Evolutionary conservation across 1,284 basidiomycete species (phyloP).

Genomic region (Leccinum ponderosum): DNA sequence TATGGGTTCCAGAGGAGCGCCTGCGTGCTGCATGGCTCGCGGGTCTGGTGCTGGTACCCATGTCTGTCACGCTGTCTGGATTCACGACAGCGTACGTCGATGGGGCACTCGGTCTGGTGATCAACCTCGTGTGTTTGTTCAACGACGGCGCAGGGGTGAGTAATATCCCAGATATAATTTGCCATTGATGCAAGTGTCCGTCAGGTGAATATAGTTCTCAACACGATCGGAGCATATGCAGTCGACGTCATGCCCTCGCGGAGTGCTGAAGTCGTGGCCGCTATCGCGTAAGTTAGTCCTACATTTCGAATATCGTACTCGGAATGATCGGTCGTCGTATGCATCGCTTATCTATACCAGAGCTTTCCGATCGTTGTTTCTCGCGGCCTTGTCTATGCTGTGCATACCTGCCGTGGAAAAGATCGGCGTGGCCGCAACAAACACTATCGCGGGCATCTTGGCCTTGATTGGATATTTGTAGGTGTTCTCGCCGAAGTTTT

Average conservation of each 20-base stretch:
- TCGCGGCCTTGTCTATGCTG: conserved; percentile 21
- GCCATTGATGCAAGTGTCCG: neutral
- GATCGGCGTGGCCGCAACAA: conserved; percentile 55
- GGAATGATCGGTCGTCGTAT: neutral
- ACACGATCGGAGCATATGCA: conserved; percentile 53
- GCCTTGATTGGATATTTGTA: conserved; percentile 48
- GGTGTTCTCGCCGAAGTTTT: conserved; percentile 14
- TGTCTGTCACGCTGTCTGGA: conserved; percentile 26
- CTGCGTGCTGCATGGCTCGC: conserved; percentile 51
- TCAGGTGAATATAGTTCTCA: conserved; percentile 48
- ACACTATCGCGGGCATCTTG: conserved; percentile 45
- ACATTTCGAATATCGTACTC: neutral
- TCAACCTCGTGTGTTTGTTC: conserved; percentile 46
- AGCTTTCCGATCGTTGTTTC: conserved; percentile 43
- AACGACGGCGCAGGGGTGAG: conserved; percentile 52
- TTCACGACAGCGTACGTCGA: conserved; percentile 36
- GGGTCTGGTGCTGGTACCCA: conserved; percentile 41
- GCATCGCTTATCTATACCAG: conserved; percentile 32
- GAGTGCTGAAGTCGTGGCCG: conserved; percentile 55
- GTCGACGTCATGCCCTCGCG: conserved; percentile 55
- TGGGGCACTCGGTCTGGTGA: conserved; percentile 40
- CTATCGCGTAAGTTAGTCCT: conserved; percentile 34
- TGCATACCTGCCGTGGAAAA: conserved; percentile 44
- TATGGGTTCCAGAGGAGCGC: conserved; percentile 61
- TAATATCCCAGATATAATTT: neutral